Evolutionary conservation across 257 asterid genomes (phyloP), one percentile per base, ranked within the genome.

Genomic region (Jacaranda mimosifolia): DNA sequence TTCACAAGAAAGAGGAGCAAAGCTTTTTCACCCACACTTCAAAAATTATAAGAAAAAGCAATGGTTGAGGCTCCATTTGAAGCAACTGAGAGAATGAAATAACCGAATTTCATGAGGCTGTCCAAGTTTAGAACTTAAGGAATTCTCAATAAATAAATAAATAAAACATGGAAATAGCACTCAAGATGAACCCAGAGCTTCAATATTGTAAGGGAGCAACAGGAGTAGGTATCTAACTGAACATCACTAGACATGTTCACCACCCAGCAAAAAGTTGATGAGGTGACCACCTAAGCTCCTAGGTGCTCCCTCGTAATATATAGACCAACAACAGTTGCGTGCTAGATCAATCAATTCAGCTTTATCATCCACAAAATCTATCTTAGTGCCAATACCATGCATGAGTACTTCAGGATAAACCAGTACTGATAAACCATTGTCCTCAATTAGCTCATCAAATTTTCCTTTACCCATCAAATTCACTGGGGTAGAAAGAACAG

Each of bases 321-420:
- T 26, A 26, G 1, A 26, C 32, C 32, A 26, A 26, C 1, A 26
- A 26, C 32, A 26, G 32, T 26, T 26, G 32, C 32, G 2, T 26
- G 32, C 2, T 26, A 10, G 14, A 48, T 48, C 14, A 48, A 14
- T 48, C 53, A 48, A 10, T 15, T 48, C 3, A 11, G 15, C 12
- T 12, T 52, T 14, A 14, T 86, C 85, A 77, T 84, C 88, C 1
- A 86, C 83, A 68, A 84, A 84, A 66, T 11, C 53, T 48, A 66
- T 11, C 53, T 48, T 11, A 1, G 15, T 11, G n/a, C 53, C n/a
- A 48, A 48, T 48, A 9, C 9, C 90, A 79, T 82, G 88, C 85
- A 84, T 77, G 53, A 80, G 77, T 14, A 87, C 87, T 73, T 86
- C 80, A 0, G 86, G 58, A 52, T n/a, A 7, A n/a, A 52, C n/a